phyloP scores from a whole-genome alignment of 495 filamentous ascomycete genomes.

The Rostrohypoxylon terebratum region DNA sequence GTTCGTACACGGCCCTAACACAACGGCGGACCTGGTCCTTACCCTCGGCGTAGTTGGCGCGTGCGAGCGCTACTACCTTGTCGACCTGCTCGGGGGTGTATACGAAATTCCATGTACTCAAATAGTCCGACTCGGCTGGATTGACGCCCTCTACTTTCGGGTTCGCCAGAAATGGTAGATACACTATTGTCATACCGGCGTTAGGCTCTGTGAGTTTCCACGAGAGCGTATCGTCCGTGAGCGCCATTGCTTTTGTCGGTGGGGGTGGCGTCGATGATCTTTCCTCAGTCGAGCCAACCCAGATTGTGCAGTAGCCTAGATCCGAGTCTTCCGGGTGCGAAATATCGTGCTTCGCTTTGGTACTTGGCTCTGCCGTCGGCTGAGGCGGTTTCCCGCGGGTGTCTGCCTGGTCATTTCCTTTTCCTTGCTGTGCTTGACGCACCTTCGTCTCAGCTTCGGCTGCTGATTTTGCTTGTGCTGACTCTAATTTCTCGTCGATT shows the following conservation, averaged over 20 bases:
- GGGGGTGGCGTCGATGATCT: constrained; percentile 66
- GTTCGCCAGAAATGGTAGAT: constrained; percentile 91
- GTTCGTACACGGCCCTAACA: constrained; percentile 91
- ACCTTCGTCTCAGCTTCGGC: constrained; percentile 73
- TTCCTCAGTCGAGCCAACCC: constrained; percentile 88
- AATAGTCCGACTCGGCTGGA: constrained; percentile 81
- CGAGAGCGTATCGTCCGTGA: constrained; percentile 68
- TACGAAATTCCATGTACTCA: constrained; percentile 97
- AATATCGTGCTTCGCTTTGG: constrained; percentile 46
- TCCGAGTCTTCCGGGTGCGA: constrained; percentile 63
- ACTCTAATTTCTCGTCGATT: constrained; percentile 72
- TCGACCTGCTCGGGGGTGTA: constrained; percentile 91
- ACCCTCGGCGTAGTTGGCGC: constrained; percentile 87
- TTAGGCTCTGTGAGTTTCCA: constrained; percentile 80
- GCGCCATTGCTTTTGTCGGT: constrained; percentile 74
- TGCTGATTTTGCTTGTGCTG: constrained; percentile 70
- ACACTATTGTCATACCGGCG: constrained; percentile 89
- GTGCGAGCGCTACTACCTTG: constrained; percentile 79
- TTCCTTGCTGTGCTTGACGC: constrained; percentile 67
- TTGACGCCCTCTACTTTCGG: constrained; percentile 80
- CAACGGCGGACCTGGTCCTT: constrained; percentile 77
- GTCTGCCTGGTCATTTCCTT: constrained; percentile 50
- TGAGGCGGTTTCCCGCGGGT: constrained; percentile 21
- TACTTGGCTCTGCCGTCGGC: constrained; percentile 36
- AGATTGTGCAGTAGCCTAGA: constrained; percentile 91